phyloP scores from a whole-genome alignment of 441 rosid species.

The Rhodomyrtus psidioides region DNA sequence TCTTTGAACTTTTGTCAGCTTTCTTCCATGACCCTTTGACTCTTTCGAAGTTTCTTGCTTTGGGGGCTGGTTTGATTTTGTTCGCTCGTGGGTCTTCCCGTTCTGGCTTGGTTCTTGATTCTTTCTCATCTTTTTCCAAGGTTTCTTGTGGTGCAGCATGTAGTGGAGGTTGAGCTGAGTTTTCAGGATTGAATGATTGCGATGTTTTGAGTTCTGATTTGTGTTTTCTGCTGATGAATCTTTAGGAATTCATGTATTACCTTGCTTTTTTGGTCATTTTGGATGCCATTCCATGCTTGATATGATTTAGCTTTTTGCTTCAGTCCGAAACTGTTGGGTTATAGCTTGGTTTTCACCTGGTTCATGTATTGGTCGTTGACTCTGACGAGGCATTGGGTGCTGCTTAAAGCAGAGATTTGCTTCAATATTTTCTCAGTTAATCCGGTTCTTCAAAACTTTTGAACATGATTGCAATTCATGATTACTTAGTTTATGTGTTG shows the following conservation, averaged over 20 bases:
- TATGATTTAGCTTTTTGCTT: not conserved
- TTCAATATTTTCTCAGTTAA: not conserved
- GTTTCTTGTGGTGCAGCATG: not conserved
- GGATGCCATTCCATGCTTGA: not conserved
- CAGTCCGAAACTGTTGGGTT: not conserved
- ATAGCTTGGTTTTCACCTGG: not conserved
- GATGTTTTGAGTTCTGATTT: not conserved
- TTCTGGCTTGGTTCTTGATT: not conserved
- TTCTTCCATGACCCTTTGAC: not conserved
- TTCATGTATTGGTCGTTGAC: not conserved
- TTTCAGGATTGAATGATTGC: not conserved
- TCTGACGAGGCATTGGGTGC: not conserved
- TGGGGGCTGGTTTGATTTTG: not conserved
- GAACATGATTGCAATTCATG: not conserved
- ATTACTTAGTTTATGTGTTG: not conserved
- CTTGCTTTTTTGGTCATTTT: not conserved
- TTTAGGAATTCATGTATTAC: not conserved
- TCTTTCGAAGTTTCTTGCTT: not conserved
- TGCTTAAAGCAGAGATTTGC: not conserved
- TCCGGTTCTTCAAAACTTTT: not conserved
- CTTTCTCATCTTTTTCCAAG: not conserved
- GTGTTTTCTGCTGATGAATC: not conserved
- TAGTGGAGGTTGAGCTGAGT: not conserved
- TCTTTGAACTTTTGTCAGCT: not conserved
- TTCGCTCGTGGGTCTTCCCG: not conserved